These are phyloP conservation scores for Gastrodia elata DNA, from an alignment of 106 monocot genomes.

Conservation along the genomic window DNA sequence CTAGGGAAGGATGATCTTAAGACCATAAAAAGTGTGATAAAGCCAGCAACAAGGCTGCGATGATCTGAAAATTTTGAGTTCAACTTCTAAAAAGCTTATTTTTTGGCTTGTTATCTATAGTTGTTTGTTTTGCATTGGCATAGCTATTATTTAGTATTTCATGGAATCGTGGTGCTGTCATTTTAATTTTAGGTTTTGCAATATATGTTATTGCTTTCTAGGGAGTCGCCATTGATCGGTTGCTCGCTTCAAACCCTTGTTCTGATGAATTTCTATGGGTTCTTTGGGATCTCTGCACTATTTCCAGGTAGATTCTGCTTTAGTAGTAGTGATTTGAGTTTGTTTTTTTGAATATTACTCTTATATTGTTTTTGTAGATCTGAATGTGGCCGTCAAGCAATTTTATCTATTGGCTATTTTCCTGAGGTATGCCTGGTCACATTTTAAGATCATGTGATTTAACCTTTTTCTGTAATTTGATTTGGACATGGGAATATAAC, in stretches of 20 bases:
- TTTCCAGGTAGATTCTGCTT: constrained; percentile 63
- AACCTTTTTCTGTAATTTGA: background rate
- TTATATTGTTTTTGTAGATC: constrained; percentile 45
- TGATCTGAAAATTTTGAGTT: background rate
- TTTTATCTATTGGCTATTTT: constrained; percentile 54
- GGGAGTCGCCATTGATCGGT: constrained; percentile 66
- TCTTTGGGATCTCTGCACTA: constrained; percentile 89
- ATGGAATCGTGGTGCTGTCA: background rate
- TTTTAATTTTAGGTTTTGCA: background rate
- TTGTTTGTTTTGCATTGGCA: background rate
- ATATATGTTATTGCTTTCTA: constrained; percentile 13
- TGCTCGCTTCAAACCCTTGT: constrained; percentile 44
- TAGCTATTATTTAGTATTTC: background rate
- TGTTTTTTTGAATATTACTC: constrained; percentile 1
- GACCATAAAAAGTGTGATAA: background rate
- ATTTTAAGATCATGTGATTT: background rate
- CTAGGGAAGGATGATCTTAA: background rate
- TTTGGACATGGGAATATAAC: background rate
- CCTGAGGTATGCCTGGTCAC: constrained; percentile 53
- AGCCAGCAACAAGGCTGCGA: background rate
- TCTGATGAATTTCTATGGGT: constrained; percentile 89
- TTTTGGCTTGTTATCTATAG: background rate
- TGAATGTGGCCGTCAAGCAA: constrained; percentile 85
- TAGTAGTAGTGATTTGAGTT: background rate
- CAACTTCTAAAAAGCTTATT: background rate